phyloP scores from a whole-genome alignment of 305 asterid species.

The Fraxinus platypoda region DNA sequence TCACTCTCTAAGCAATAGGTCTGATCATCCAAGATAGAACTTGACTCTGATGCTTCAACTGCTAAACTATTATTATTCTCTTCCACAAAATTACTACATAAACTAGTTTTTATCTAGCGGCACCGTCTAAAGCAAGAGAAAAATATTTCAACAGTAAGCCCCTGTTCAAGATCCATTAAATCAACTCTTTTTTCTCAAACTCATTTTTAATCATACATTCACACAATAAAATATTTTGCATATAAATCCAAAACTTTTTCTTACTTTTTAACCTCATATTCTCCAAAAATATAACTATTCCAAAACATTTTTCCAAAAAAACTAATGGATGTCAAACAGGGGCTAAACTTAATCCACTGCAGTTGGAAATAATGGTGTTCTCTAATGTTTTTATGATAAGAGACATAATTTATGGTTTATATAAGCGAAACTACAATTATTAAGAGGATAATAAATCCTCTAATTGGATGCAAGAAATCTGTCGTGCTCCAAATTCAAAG shows the following conservation, averaged over 20 bases:
- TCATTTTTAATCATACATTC: too few species aligned
- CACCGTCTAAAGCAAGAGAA: neutral
- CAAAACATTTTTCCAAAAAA: too few species aligned
- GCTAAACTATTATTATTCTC: neutral
- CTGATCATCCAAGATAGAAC: constrained; percentile 10
- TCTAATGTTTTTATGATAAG: neutral
- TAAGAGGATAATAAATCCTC: neutral
- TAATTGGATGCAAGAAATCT: constrained; percentile 1
- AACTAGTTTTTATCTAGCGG: neutral
- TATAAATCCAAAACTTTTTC: too few species aligned
- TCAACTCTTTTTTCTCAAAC: too few species aligned
- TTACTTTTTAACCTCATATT: too few species aligned
- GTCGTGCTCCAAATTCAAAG: neutral
- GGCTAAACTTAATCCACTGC: neutral
- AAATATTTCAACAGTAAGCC: neutral
- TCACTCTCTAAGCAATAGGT: neutral
- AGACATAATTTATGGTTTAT: neutral
- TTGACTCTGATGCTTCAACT: neutral
- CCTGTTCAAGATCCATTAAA: too few species aligned
- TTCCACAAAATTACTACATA: neutral
- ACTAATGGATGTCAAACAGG: too few species aligned
- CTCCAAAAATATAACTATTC: too few species aligned
- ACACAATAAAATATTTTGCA: too few species aligned
- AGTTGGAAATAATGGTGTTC: neutral
- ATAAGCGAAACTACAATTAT: neutral